Evolutionary conservation across 306 rosid genomes (phyloP).

Genomic region (Medicago arabica): DNA sequence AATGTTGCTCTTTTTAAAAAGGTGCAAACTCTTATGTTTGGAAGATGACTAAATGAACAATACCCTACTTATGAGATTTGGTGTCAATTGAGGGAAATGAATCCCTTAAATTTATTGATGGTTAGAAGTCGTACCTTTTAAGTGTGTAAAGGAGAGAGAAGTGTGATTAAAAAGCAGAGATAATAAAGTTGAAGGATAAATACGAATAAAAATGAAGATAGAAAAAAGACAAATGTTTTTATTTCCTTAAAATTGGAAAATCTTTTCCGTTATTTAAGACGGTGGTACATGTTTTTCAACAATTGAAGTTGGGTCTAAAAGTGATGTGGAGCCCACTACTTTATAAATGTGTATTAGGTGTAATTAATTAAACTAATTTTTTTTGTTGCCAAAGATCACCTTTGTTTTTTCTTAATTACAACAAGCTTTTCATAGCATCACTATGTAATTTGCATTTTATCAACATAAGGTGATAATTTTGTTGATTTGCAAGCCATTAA

Average conservation of each 20-base stretch:
- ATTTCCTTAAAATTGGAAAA: not conserved
- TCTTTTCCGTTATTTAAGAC: not conserved
- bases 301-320: not conserved
- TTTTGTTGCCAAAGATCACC: not conserved
- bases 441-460: too few species aligned
- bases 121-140: not conserved
- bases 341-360: not conserved
- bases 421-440: not conserved
- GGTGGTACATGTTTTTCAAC: not conserved
- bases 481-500: not conserved
- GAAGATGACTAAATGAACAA: not conserved
- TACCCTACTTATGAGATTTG: not conserved
- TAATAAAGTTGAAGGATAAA: not conserved
- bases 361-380: not conserved
- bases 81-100: not conserved
- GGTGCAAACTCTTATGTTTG: too few species aligned
- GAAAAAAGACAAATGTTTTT: not conserved
- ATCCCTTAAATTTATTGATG: not conserved
- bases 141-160: not conserved
- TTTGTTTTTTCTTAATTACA: not conserved
- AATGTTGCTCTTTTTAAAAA: too few species aligned
- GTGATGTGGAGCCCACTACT: not conserved
- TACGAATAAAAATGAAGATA: not conserved
- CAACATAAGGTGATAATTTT: too few species aligned
- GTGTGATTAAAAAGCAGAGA: not conserved